Evolutionary conservation across 192 early-diverging fungal species (phyloP).

Genomic region (Coemansia reversa): DNA sequence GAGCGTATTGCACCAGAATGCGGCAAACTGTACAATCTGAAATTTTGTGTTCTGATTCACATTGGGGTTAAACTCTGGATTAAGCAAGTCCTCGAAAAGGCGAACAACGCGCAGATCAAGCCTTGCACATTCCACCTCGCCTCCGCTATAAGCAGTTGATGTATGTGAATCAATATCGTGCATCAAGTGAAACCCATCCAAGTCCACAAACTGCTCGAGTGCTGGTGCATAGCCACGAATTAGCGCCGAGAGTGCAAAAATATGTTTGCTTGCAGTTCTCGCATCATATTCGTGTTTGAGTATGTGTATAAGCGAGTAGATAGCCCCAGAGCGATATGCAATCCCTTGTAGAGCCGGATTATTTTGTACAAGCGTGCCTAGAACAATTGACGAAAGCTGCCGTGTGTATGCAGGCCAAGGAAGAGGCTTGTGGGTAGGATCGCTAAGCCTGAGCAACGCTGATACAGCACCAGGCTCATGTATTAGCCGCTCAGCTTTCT

Average conservation of each 20-base stretch:
- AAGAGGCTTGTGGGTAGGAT: constrained; percentile 10
- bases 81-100: constrained; percentile 46
- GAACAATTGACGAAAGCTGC: constrained; percentile 49
- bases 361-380: constrained; percentile 61
- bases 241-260: constrained; percentile 48
- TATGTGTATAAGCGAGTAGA: constrained; percentile 22
- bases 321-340: constrained; percentile 12
- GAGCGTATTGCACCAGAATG: constrained; percentile 31
- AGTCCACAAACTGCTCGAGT: constrained; percentile 33
- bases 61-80: constrained; percentile 35
- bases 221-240: constrained; percentile 41
- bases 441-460: constrained; percentile 37
- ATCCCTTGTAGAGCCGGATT: constrained; percentile 27
- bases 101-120: constrained; percentile 31
- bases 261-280: constrained; percentile 23
- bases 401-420: constrained; percentile 30
- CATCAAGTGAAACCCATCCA: constrained; percentile 27
- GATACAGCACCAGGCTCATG: constrained; percentile 25
- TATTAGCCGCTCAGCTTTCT: constrained; percentile 57
- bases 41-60: not conserved
- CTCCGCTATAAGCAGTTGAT: not conserved
- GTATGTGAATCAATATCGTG: constrained; percentile 13
- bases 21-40: constrained; percentile 19
- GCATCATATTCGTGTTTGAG: constrained; percentile 20
- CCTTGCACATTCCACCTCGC: constrained; percentile 15